Base-by-base conservation (phyloP, 192 early-diverging fungal species). In the Backusella morwellensis region DNA sequence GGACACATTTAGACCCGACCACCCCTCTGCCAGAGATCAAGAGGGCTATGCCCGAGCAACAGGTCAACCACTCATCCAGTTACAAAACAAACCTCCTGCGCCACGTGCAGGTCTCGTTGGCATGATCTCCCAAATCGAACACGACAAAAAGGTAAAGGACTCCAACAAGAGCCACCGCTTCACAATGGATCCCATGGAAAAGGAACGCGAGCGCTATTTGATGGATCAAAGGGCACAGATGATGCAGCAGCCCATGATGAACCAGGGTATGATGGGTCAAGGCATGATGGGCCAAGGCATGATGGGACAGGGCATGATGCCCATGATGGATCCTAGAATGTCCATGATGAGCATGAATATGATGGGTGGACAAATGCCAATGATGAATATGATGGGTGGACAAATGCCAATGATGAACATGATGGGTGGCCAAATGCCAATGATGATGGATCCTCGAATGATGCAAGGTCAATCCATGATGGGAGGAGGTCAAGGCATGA, bases 51-150 rank as follows among this genome's bases (percentile, higher is more conserved):
- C 82, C 1, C 59, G 73, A 59, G 74, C 70, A 1, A 84, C 82
- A 29, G 82, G 82, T 0, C 79, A 84, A 6, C 76, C 82, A 1
- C 40, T 84, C 15, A 76, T 84, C 3, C 72, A 81, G 35, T 66
- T 84, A 15, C 82, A 79, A 19, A 75, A 77, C 54, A 80, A 81
- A 21, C 82, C 79, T 6, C 77, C 79, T 15, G 82, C 80, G 41
- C 82, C 82, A 17, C 71, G 79, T n/a, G 77, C 79, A 40, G 82
- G 82, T 29, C 40, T 84, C 6, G 74, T 84, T 23, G 82, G 82
- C 6, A 78, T 84, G 76, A 84, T 84, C n/a, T 77, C 82, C 5
- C 82, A 84, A 47, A 77, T 76, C 9, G 82, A 84, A 44, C 63
- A 73, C 9, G 79, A 80, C 6, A 80, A 78, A 32, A 84, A 84